Conservation (phyloP, 2,329 filamentous ascomycete species). For the Biscogniauxia marginata region DNA sequence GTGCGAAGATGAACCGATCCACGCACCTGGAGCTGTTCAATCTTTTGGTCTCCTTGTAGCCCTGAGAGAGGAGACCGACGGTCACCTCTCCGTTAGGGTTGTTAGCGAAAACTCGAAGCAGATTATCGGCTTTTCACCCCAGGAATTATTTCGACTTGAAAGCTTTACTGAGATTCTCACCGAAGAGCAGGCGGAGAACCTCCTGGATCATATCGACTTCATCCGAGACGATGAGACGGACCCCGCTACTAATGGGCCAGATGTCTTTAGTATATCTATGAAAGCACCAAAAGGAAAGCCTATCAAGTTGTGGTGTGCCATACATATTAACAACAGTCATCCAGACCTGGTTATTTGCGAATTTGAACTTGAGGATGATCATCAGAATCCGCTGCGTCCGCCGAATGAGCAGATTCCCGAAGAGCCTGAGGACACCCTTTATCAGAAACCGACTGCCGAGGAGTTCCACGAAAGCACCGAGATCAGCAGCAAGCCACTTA, state of each 20-base stretch:
- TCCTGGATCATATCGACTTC: slow-evolving; percentile 85
- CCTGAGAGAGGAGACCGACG: slow-evolving; percentile 67
- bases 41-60: slow-evolving; percentile 76
- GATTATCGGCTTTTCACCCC: slow-evolving; percentile 75
- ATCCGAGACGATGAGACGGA: slow-evolving; percentile 81
- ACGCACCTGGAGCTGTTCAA: slow-evolving; percentile 80
- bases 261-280: slow-evolving; percentile 79
- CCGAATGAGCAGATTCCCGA: slow-evolving; percentile 58
- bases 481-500: slow-evolving; percentile 72
- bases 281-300: slow-evolving; percentile 53
- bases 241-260: slow-evolving; percentile 71
- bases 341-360: slow-evolving; percentile 78
- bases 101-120: slow-evolving; percentile 78
- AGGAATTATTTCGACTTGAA: slow-evolving; percentile 68
- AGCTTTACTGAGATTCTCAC: slow-evolving; percentile 82
- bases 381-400: slow-evolving; percentile 65
- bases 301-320: slow-evolving; percentile 81
- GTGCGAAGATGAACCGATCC: slow-evolving; percentile 90
- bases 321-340: slow-evolving; percentile 70
- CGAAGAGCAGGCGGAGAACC: slow-evolving; percentile 79
- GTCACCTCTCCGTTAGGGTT: slow-evolving; percentile 66
- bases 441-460: slow-evolving; percentile 69
- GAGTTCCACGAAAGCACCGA: slow-evolving; percentile 75
- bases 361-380: slow-evolving; percentile 82
- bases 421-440: slow-evolving; percentile 70